Evolutionary conservation across 768 basidiomycete genomes (phyloP), one percentile per base, ranked within the genome.

Genomic region (Leccinum uliginosum): DNA sequence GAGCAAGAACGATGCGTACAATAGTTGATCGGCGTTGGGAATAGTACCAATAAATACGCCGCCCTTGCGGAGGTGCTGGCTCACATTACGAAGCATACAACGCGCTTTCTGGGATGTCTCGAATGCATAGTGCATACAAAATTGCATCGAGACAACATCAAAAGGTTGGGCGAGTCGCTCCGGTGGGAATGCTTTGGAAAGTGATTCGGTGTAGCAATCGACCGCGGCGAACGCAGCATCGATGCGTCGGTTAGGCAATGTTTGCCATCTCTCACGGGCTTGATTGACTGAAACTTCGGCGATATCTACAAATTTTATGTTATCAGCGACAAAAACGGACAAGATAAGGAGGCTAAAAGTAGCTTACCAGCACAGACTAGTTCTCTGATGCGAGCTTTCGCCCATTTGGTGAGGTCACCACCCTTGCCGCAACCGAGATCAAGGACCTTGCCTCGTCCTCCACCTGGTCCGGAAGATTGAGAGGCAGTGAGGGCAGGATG

Each of bases 61-160:
- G 24, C 95, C 96, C 26, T 80, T 77, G 29, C 89, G 78, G 46
- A 99, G 77, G 78, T 87, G 86, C 47, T 80, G 74, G 55, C 84
- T 83, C 29, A 94, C 95, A 69, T 99, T 99, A 35, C 85, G 81
- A 30, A 99, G 83, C 97, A 99, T 97, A 70, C 84, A 87, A 30
- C 91, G 81, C 24, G 86, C 90, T 68, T 97, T 97, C 57, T 81
- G 76, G 29, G 84, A 81, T n/a, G 82, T 88, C 71, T 98, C 94
- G 70, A 99, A 98, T 8, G 97, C 97, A 67, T 99, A 98, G 71
- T 99, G 97, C 91, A 99, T 98, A 73, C 97, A 98, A 71, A 99
- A 99, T 69, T 99, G 97, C 93, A 98, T 92, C 3, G 93, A 91
- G 6, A 98, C 93, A 55, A 93, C 91, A 67, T 98, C 97, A 67